Percentiles rank a stretch among this genome's conserved stretches.
phyloP scores from a whole-genome alignment of 2,329 filamentous ascomycete species.

The Rugonectria rugulosa region DNA sequence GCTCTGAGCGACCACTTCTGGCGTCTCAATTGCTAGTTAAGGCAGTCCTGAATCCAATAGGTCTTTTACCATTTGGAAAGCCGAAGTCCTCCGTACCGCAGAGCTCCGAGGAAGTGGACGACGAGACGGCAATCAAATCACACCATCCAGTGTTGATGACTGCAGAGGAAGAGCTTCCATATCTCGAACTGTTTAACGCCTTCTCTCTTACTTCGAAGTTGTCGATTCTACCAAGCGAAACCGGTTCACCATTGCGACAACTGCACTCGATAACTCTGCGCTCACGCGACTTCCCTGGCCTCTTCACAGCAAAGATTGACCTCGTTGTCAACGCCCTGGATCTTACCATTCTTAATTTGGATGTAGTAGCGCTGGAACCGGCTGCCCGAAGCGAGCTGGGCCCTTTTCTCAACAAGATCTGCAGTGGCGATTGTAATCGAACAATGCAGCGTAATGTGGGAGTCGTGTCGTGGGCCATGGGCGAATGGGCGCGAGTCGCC shows the following conservation, averaged over 20 bases:
- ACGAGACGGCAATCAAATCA: conserved; percentile 57
- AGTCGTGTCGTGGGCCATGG: conserved; percentile 71
- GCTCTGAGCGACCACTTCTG: conserved; percentile 37
- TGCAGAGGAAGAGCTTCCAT: conserved; percentile 71
- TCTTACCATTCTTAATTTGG: conserved; percentile 59
- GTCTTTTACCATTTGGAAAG: conserved; percentile 60
- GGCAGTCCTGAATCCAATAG: conserved; percentile 58
- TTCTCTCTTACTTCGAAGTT: conserved; percentile 67
- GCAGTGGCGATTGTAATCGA: conserved; percentile 48
- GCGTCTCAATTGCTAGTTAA: conserved; percentile 54
- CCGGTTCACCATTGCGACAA: conserved; percentile 53
- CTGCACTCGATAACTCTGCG: conserved; percentile 63
- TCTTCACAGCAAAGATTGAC: conserved; percentile 66
- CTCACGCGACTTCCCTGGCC: conserved; percentile 50
- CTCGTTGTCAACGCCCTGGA: conserved; percentile 65
- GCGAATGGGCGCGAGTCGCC: conserved; percentile 71
- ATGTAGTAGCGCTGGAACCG: conserved; percentile 63
- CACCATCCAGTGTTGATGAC: conserved; percentile 71
- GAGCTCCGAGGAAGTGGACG: conserved; percentile 37
- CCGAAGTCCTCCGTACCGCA: conserved; percentile 38
- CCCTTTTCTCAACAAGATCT: conserved; percentile 57
- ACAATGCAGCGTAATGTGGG: conserved; percentile 64
- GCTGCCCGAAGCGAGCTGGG: conserved; percentile 66
- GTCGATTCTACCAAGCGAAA: conserved; percentile 50
- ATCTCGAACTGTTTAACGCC: conserved; percentile 74